Base-by-base conservation (phyloP, 257 asterid genomes). In the Voacanga thouarsii region DNA sequence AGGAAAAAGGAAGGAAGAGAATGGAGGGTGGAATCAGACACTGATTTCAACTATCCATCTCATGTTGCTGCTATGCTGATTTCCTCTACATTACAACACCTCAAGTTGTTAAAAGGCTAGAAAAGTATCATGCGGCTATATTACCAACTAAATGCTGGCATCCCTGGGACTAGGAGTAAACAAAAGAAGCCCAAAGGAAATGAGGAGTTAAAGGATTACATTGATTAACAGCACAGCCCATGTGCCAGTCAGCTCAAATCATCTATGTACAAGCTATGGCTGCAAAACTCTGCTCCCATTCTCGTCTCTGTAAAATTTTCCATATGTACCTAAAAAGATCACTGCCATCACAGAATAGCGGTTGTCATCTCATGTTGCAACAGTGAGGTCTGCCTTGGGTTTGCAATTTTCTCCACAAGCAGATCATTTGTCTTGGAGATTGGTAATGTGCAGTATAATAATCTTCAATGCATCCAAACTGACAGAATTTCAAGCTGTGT, bases 401-500 rank as follows among this genome's bases (percentile, higher is more conserved):
- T 76, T 78, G 88, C 85, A 91, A 74, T 82, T 92, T 94, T 69
- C 79, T 85, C 99, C 99, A 94, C 77, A 94, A 85, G 89, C 99
- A 94, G n/a, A 86, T 90, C 97, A 94, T 91, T 82, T 92, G 97
- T 83, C 92, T 89, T 0, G 99, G 99, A 79, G 99, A 94, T 67
- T 94, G 99, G 83, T 92, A 94, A 79, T 94, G 97, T 19, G 99
- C 92, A 6, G 99, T 94, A 65, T 77, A 85, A 86, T 94, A 94
- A 45, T 90, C 92, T 55, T 89, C 92, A 8, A 92, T 79, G 81
- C 97, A 94, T 84, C 99, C 99, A 71, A 90, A 94, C 78, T 94
- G 98, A 75, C 97, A 94, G 81, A 92, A 94, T 87, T 89, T 94
- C 87, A 91, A 84, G 89, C 96, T 92, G 76, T 94, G 99, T 75